A percentile compares a stretch with the other conserved stretches of the same genome.
Conservation (phyloP, 495 filamentous ascomycete genomes). For the Thermothielavioides terrestris region DNA sequence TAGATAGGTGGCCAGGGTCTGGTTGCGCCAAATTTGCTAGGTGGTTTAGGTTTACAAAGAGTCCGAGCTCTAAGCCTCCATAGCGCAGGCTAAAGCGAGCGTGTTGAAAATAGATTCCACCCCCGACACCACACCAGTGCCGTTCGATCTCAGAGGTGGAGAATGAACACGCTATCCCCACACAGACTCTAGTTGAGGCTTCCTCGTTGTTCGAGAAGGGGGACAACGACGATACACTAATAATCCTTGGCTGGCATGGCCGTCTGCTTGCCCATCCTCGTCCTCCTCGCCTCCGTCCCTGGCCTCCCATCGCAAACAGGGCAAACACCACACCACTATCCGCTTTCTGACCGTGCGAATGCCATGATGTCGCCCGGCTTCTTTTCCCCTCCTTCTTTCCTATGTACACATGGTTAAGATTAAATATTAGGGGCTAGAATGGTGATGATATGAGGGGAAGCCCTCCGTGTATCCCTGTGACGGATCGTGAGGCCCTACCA, state of each 20-base stretch:
- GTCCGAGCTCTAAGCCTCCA: no score
- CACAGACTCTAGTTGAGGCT: constrained; percentile 3
- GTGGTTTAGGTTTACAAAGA: no score
- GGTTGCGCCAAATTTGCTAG: no score
- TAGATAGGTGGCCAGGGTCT: no score
- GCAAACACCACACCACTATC: constrained; percentile 5
- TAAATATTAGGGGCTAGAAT: constrained; percentile 22
- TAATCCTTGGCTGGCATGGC: not conserved
- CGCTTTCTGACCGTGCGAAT: not conserved
- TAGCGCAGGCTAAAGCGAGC: constrained; percentile 34
- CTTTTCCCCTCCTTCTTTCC: not conserved
- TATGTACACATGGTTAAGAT: constrained; percentile 26
- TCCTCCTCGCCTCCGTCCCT: not conserved
- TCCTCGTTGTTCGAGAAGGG: not conserved
- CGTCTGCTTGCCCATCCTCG: not conserved
- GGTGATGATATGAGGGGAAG: no score
- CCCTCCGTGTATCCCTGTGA: not conserved
- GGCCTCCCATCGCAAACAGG: not conserved
- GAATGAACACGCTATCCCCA: no score
- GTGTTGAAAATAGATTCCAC: constrained; percentile 13
- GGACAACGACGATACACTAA: constrained; percentile 4
- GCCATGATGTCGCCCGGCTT: not conserved
- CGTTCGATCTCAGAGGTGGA: not conserved
- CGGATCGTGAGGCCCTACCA: constrained; percentile 1
- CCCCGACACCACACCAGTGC: constrained; percentile 3